Conservation (phyloP, 495 filamentous ascomycete species). For the Hypoxylon crocopeplum region DNA sequence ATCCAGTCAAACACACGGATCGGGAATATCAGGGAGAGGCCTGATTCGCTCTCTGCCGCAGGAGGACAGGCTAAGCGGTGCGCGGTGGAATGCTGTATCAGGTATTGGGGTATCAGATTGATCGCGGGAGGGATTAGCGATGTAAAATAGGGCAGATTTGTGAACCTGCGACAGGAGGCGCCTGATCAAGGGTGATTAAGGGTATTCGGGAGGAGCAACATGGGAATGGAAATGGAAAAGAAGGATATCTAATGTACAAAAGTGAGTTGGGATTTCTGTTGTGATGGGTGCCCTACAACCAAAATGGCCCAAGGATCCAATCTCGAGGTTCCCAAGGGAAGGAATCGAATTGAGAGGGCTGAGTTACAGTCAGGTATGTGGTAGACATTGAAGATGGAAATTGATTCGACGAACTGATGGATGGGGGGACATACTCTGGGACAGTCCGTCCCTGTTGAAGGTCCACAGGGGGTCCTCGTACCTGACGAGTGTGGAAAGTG, state of each 20-base stretch:
- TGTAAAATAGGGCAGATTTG: constrained; percentile 21
- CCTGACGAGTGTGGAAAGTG: too few relatives aligned
- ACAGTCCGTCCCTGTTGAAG: too few relatives aligned
- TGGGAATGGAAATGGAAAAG: constrained; percentile 20
- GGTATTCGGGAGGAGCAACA: constrained; percentile 8
- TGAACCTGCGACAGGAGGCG: constrained; percentile 29
- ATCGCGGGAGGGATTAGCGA: constrained; percentile 28
- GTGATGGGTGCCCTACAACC: constrained; percentile 7
- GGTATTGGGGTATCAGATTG: constrained; percentile 36
- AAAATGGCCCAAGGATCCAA: constrained; percentile 19
- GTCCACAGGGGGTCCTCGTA: too few relatives aligned
- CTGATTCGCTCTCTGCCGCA: constrained; percentile 47
- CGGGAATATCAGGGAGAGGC: constrained; percentile 41
- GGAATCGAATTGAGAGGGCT: neutral
- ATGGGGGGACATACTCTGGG: too few relatives aligned
- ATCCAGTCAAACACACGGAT: constrained; percentile 33
- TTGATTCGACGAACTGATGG: constrained; percentile 32
- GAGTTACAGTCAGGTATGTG: too few relatives aligned
- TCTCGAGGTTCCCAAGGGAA: constrained; percentile 14
- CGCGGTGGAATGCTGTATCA: constrained; percentile 45
- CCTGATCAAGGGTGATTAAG: constrained; percentile 24
- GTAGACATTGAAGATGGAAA: constrained; percentile 23
- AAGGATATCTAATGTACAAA: too few relatives aligned
- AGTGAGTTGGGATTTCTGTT: constrained; percentile 7
- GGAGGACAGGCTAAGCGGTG: constrained; percentile 42